These are phyloP conservation scores for Boechera retrofracta DNA, from an alignment of 345 rosid genomes.

Conservation along the genomic window DNA sequence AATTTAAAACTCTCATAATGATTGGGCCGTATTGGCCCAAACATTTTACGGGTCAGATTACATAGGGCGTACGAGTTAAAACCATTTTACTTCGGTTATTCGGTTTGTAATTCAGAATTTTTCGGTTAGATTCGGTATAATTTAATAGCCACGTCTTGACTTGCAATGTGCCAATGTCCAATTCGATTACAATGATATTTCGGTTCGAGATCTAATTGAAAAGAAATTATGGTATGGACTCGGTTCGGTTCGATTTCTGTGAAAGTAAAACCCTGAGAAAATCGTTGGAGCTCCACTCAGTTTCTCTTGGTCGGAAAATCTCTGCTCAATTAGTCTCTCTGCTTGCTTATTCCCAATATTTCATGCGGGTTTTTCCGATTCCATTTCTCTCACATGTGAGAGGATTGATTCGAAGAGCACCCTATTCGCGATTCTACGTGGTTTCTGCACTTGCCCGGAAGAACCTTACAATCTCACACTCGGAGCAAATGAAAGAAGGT, in stretches of 20 bases:
- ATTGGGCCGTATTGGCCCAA: conserved; percentile 11
- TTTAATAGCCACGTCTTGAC: not conserved
- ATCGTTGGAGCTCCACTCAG: not conserved
- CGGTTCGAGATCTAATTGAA: not conserved
- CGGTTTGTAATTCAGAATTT: not conserved
- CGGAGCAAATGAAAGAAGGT: conserved; percentile 32
- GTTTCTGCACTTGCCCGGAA: conserved; percentile 44
- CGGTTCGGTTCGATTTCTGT: conserved; percentile 10
- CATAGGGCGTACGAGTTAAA: not conserved
- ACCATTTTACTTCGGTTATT: not conserved
- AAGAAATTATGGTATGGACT: not conserved
- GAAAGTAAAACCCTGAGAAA: conserved; percentile 33
- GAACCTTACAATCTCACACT: conserved; percentile 34
- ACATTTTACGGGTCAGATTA: not conserved
- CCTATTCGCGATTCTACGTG: conserved; percentile 32
- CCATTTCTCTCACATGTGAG: conserved; percentile 42
- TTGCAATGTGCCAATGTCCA: not conserved
- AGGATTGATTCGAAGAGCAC: conserved; percentile 27
- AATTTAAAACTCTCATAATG: not conserved
- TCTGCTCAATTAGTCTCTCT: conserved; percentile 6
- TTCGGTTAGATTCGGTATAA: not conserved
- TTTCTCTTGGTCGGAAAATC: conserved; percentile 12
- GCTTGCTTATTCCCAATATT: not conserved
- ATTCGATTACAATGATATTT: not conserved
- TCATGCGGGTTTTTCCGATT: conserved; percentile 45